Conservation (phyloP, 1,284 basidiomycete genomes). For the Bjerkandera adusta region DNA sequence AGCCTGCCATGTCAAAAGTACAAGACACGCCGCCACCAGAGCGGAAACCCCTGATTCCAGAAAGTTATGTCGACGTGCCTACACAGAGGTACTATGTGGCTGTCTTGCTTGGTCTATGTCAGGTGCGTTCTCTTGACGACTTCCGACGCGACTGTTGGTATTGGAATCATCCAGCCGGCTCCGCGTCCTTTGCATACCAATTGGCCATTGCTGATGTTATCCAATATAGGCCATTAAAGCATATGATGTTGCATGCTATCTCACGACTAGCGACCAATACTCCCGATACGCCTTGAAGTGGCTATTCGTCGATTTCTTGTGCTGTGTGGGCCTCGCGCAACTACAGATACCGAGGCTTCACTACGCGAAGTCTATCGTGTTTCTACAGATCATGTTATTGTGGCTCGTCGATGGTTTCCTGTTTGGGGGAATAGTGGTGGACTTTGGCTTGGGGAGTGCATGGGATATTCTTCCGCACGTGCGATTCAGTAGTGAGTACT, state of each 20-base stretch:
- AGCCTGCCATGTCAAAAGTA: slow-evolving; percentile 19
- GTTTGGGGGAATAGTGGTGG: slow-evolving; percentile 59
- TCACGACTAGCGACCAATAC: slow-evolving; percentile 40
- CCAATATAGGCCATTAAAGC: slow-evolving; percentile 70
- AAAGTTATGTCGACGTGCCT: slow-evolving; percentile 36
- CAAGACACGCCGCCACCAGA: slow-evolving; percentile 10
- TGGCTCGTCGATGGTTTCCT: slow-evolving; percentile 66
- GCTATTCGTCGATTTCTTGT: slow-evolving; percentile 65
- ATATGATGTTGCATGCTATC: slow-evolving; percentile 55
- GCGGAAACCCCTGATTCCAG: slow-evolving; percentile 29
- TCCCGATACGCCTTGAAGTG: slow-evolving; percentile 55
- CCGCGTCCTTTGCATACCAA: too few relatives aligned
- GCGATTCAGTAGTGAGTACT: slow-evolving; percentile 29
- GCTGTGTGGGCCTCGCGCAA: slow-evolving; percentile 56
- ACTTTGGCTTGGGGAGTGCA: slow-evolving; percentile 19
- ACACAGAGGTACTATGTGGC: slow-evolving; percentile 46
- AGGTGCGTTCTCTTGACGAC: not conserved
- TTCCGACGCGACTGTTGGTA: not conserved
- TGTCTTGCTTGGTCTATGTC: not conserved
- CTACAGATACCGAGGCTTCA: slow-evolving; percentile 79
- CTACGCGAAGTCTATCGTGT: slow-evolving; percentile 60
- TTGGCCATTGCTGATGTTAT: not conserved
- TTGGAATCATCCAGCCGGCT: too few relatives aligned
- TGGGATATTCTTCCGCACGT: slow-evolving; percentile 23
- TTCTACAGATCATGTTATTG: slow-evolving; percentile 55